These are phyloP conservation scores for Alternaria dauci DNA, from an alignment of 2,329 filamentous ascomycete genomes.

Conservation along the genomic window DNA sequence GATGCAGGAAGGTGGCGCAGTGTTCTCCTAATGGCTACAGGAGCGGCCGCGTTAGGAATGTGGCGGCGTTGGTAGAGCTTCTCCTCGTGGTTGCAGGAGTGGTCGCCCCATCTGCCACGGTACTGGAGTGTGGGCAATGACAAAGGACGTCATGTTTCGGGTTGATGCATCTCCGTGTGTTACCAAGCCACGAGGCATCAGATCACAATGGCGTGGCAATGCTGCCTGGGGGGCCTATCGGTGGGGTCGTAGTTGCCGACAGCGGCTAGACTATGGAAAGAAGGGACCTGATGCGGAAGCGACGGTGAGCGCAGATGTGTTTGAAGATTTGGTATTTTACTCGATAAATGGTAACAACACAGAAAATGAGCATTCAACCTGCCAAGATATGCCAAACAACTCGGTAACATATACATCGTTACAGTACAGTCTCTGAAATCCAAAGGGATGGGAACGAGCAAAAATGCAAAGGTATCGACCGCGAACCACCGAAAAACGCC, in stretches of 20 bases:
- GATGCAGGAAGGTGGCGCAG: not conserved
- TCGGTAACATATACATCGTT: slow-evolving; percentile 8
- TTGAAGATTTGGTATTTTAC: not conserved
- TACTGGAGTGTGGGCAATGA: not conserved
- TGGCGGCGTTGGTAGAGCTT: no score
- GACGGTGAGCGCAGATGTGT: not conserved
- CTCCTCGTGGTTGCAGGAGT: no score
- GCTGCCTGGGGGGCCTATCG: not conserved
- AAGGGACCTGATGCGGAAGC: not conserved
- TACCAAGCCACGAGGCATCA: not conserved
- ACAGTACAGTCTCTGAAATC: not conserved
- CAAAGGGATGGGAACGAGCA: not conserved
- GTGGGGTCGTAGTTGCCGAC: not conserved
- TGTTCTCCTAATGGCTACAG: not conserved
- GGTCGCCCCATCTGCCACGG: not conserved
- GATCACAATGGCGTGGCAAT: not conserved
- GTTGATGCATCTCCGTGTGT: not conserved
- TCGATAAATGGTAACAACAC: not conserved
- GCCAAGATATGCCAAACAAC: slow-evolving; percentile 1
- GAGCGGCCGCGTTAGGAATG: no score
- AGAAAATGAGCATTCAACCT: not conserved
- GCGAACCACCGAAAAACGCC: slow-evolving; percentile 17
- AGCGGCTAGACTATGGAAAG: not conserved
- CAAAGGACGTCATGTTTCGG: not conserved
- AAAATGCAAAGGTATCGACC: slow-evolving; percentile 7